Base-by-base conservation (phyloP, 306 rosid genomes). In the Quercus engelmannii region DNA sequence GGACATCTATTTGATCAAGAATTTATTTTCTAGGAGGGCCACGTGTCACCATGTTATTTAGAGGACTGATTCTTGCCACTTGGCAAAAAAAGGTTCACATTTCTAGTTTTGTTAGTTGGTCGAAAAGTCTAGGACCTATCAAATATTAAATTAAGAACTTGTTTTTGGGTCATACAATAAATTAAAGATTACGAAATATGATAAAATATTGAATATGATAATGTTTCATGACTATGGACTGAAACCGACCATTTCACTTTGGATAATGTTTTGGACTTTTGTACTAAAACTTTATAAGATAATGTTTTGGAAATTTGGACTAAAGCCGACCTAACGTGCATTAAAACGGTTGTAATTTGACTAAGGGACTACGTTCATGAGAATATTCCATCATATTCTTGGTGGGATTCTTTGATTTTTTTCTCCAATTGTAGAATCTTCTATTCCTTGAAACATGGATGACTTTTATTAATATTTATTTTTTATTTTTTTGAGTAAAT, bases 41-140 rank as follows among this genome's bases (percentile, higher is more conserved):
- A 19, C 26, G 15, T 18, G 71, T 67, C 52, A 6, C 4, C 17
- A 8, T 7, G 0, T 19, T 11, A 67, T 67, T 19, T 19, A 67
- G 52, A 9, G 52, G 51, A 67, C 25, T 23, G 72, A 10, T 13
- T 19, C 9, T 4, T 11, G 25, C 17, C 72, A 67, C 1, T 21
- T 8, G 72, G 52, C 52, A 33, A 9, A 17, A 18, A 15, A 1
- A 0, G 1, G 9, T 14, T 10, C 11, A 6, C 20, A 0, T 63
- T 35, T 67, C 72, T 35, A 67, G 72, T 35, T 67, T 67, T 67
- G 52, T 67, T 67, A 35, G 28, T 67, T 35, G 72, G 72, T 19
- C 52, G 25, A 35, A 19, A 67, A 8, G 71, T 10, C 46, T 38
- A 3, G 26, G 52, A 33, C 26, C 15, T 3, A 2, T 18, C 13